A percentile compares a stretch with the other conserved stretches of the same genome.
Evolutionary conservation across 2,329 filamentous ascomycete genomes (phyloP).

Genomic region (Hortaea werneckii): DNA sequence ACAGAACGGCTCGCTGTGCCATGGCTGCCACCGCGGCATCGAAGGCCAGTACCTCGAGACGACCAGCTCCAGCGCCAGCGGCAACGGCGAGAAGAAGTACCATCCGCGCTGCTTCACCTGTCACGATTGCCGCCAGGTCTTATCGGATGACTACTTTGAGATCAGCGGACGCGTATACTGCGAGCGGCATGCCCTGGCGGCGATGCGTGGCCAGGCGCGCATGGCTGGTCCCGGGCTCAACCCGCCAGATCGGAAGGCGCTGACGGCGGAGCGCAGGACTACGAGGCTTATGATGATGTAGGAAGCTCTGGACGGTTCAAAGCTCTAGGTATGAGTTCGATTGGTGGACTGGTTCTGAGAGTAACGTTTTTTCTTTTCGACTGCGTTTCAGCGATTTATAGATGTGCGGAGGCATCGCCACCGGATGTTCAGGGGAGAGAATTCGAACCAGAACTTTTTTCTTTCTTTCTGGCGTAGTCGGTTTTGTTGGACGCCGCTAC

Average conservation of each 20-base stretch:
- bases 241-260: conserved; percentile 11
- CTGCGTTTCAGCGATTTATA: background rate
- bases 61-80: conserved; percentile 10
- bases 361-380: background rate
- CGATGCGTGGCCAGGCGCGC: conserved; percentile 21
- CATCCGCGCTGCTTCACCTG: conserved; percentile 84
- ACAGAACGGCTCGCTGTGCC: conserved; percentile 78
- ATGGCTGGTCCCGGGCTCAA: conserved; percentile 8
- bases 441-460: background rate
- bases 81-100: conserved; percentile 55
- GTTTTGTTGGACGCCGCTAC: background rate
- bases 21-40: conserved; percentile 70
- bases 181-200: conserved; percentile 66
- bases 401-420: no score
- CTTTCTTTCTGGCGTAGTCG: background rate
- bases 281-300: conserved; percentile 27
- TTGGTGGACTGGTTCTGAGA: no score
- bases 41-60: conserved; percentile 92
- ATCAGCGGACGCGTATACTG: conserved; percentile 72
- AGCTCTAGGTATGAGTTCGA: no score
- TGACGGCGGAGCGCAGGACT: conserved; percentile 24
- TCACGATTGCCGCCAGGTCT: conserved; percentile 60
- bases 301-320: background rate
- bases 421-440: background rate
- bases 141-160: conserved; percentile 85